Evolutionary conservation across 805 yeast species (phyloP).

Genomic region (Suhomyces vadensis): DNA sequence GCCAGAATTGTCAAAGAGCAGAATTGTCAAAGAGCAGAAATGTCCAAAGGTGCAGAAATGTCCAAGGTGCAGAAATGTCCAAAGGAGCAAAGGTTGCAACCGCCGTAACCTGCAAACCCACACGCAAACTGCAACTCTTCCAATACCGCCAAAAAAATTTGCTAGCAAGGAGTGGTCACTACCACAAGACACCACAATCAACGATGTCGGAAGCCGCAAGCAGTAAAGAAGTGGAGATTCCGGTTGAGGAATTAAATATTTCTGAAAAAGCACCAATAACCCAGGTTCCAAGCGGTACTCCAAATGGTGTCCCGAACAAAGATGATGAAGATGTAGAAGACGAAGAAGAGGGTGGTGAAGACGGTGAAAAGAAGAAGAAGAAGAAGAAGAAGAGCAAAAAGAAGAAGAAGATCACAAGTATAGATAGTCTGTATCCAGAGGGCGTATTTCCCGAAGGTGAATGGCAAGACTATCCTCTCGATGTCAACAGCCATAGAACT

Average conservation of each 20-base stretch:
- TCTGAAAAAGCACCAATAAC: not conserved
- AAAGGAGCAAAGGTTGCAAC: too few species aligned
- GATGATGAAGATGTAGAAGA: constrained; percentile 7
- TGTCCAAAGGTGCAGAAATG: too few species aligned
- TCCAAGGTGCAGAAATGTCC: too few species aligned
- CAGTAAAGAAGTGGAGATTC: not conserved
- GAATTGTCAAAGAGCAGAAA: too few species aligned
- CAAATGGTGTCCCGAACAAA: not conserved
- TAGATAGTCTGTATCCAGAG: constrained; percentile 67
- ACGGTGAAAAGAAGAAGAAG: constrained; percentile 45
- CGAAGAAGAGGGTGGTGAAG: constrained; percentile 12
- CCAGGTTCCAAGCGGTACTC: not conserved
- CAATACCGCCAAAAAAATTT: too few species aligned
- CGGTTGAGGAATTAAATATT: not conserved
- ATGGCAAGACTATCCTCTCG: constrained; percentile 75
- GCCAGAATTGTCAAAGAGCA: too few species aligned
- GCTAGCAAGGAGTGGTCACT: too few species aligned
- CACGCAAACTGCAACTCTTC: too few species aligned
- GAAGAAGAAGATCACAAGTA: constrained; percentile 58
- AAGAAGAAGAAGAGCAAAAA: constrained; percentile 41
- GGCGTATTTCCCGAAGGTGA: constrained; percentile 84
- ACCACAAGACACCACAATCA: not conserved
- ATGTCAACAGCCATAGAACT: constrained; percentile 63
- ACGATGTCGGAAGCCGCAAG: too few species aligned
- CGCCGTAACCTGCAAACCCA: too few species aligned